phyloP scores from a whole-genome alignment of 192 early-diverging fungal species.

The Phycomyces blakesleeanus region DNA sequence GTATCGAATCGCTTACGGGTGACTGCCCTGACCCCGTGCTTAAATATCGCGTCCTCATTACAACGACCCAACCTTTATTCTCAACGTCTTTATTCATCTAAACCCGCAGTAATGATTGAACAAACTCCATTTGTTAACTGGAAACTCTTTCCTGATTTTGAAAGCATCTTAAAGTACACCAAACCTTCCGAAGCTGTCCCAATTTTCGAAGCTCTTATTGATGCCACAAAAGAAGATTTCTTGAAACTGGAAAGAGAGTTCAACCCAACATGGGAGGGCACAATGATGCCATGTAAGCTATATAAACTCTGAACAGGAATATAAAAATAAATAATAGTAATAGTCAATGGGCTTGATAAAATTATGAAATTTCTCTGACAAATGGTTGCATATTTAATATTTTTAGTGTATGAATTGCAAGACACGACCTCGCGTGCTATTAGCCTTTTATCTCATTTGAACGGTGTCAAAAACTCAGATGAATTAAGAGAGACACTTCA shows the following conservation, averaged over 20 bases:
- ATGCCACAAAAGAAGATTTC: conserved; percentile 40
- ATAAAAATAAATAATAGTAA: too few relatives aligned
- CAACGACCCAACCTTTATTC: too few relatives aligned
- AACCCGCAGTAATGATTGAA: background rate
- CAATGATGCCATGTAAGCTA: conserved; percentile 46
- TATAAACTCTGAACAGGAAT: too few relatives aligned
- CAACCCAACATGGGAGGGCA: conserved; percentile 51
- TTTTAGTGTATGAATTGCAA: conserved; percentile 44
- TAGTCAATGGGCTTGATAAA: too few relatives aligned
- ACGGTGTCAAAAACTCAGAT: conserved; percentile 50
- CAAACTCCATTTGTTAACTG: conserved; percentile 41
- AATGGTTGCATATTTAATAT: too few relatives aligned
- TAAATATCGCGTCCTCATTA: too few relatives aligned
- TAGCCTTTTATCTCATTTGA: conserved; percentile 49
- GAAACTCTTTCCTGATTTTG: conserved; percentile 51
- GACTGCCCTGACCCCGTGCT: too few relatives aligned
- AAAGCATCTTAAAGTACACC: conserved; percentile 24
- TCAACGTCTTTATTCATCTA: too few relatives aligned
- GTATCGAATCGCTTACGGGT: too few relatives aligned
- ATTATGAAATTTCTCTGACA: too few relatives aligned
- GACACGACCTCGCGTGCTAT: conserved; percentile 43
- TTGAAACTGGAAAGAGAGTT: conserved; percentile 38
- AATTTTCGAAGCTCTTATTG: conserved; percentile 37
- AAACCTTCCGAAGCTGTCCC: conserved; percentile 43
- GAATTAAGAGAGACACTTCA: conserved; percentile 49